phyloP scores from a whole-genome alignment of 208 protist genomes.

The Crithidia thermophila region DNA sequence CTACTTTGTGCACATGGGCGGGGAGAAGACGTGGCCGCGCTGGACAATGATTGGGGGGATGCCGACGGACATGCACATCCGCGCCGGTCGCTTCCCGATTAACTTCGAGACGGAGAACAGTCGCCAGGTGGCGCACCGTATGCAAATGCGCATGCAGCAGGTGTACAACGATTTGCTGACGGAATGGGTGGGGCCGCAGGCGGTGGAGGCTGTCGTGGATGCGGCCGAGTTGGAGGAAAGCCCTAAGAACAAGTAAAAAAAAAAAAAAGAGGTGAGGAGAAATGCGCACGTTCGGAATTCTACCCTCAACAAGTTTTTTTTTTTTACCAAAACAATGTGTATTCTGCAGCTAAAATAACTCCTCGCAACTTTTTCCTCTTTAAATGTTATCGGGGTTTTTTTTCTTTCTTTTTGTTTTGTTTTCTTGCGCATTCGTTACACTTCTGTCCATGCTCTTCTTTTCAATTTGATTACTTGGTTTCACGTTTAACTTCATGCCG shows the following conservation, averaged over 20 bases:
- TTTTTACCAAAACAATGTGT: no score
- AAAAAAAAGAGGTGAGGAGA: neutral
- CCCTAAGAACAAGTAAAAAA: constrained; percentile 1
- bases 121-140: constrained; percentile 37
- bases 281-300: no score
- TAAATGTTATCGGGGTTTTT: no score
- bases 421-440: no score
- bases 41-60: constrained; percentile 45
- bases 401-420: no score
- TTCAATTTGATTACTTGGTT: no score
- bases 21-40: constrained; percentile 61
- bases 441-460: no score
- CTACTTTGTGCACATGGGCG: constrained; percentile 57
- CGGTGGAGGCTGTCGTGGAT: constrained; percentile 22
- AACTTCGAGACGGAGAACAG: constrained; percentile 49
- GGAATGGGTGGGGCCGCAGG: constrained; percentile 6
- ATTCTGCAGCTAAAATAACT: no score
- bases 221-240: neutral
- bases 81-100: constrained; percentile 36
- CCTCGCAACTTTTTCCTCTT: no score
- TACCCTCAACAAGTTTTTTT: neutral
- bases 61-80: constrained; percentile 49
- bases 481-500: no score
- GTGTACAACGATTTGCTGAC: constrained; percentile 41
- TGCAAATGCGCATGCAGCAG: constrained; percentile 55